phyloP scores from a whole-genome alignment of 768 basidiomycete species.

The Roridomyces roridus region DNA sequence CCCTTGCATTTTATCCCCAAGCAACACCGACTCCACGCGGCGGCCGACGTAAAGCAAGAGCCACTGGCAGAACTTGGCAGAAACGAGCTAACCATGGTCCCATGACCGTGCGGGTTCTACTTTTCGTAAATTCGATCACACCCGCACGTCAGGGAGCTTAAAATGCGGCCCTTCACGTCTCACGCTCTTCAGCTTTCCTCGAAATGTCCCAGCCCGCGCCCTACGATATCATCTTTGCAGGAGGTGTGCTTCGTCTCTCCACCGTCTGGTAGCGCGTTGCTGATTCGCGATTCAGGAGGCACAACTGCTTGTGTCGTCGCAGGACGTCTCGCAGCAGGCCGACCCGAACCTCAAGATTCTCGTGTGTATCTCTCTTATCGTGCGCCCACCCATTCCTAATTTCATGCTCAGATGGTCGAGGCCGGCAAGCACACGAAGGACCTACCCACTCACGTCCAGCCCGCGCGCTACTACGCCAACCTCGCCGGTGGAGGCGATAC shows the following conservation, averaged over 20 bases:
- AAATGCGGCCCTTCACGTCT: too few species aligned
- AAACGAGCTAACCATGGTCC: neutral
- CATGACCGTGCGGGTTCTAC: too few species aligned
- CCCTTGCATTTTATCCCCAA: too few species aligned
- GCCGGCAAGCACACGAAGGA: conserved; percentile 59
- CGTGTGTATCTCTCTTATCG: conserved; percentile 29
- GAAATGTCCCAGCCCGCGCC: neutral
- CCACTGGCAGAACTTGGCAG: too few species aligned
- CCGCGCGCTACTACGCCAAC: conserved; percentile 55
- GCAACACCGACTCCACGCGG: too few species aligned
- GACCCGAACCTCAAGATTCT: conserved; percentile 63
- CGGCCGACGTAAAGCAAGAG: too few species aligned
- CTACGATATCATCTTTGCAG: conserved; percentile 18
- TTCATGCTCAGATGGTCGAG: conserved; percentile 52
- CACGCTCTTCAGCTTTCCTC: too few species aligned
- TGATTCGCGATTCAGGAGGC: conserved; percentile 44
- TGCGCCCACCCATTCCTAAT: neutral
- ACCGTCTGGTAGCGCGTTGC: neutral
- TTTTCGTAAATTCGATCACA: too few species aligned
- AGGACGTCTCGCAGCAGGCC: conserved; percentile 57
- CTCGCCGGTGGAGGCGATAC: conserved; percentile 45
- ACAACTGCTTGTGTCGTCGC: conserved; percentile 63
- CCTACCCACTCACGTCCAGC: conserved; percentile 54
- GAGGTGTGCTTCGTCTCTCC: too few species aligned
- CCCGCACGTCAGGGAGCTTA: neutral